phyloP scores from a whole-genome alignment of 805 yeast genomes.

The Wickerhamomyces silvicola region DNA sequence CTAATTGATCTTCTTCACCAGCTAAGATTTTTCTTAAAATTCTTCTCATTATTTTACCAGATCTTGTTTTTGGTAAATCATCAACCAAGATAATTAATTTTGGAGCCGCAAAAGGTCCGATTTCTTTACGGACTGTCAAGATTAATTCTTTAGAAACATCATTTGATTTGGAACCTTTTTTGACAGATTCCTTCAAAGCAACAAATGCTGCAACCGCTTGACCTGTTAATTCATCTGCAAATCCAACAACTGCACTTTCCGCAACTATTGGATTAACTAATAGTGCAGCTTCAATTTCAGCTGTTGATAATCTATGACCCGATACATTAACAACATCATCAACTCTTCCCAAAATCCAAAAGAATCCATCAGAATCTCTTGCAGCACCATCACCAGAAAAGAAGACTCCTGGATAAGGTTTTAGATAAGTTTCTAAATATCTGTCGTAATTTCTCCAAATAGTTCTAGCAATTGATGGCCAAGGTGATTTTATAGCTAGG shows the following conservation, averaged over 20 bases:
- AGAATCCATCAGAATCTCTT: constrained; percentile 75
- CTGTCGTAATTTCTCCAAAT: constrained; percentile 73
- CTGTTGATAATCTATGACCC: constrained; percentile 84
- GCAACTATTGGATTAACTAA: constrained; percentile 65
- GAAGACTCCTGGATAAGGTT: constrained; percentile 75
- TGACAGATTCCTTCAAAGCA: constrained; percentile 48
- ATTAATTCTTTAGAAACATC: constrained; percentile 55
- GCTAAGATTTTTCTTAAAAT: constrained; percentile 71
- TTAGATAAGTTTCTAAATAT: constrained; percentile 74
- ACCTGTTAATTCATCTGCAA: constrained; percentile 77
- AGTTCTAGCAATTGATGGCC: constrained; percentile 86
- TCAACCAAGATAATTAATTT: constrained; percentile 64
- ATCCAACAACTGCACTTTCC: constrained; percentile 82
- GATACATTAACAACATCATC: constrained; percentile 86
- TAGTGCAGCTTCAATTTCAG: constrained; percentile 81
- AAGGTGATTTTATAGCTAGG: constrained; percentile 58
- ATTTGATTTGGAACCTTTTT: constrained; percentile 18
- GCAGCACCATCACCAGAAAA: constrained; percentile 92
- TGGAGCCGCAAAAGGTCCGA: constrained; percentile 86
- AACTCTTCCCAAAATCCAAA: constrained; percentile 82
- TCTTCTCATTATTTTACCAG: constrained; percentile 85
- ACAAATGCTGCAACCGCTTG: constrained; percentile 83
- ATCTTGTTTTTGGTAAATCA: constrained; percentile 81
- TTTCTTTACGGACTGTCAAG: constrained; percentile 67
- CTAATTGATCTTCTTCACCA: constrained; percentile 73